Conservation (phyloP, 2,329 filamentous ascomycete genomes). For the Colletotrichum cuscutae region DNA sequence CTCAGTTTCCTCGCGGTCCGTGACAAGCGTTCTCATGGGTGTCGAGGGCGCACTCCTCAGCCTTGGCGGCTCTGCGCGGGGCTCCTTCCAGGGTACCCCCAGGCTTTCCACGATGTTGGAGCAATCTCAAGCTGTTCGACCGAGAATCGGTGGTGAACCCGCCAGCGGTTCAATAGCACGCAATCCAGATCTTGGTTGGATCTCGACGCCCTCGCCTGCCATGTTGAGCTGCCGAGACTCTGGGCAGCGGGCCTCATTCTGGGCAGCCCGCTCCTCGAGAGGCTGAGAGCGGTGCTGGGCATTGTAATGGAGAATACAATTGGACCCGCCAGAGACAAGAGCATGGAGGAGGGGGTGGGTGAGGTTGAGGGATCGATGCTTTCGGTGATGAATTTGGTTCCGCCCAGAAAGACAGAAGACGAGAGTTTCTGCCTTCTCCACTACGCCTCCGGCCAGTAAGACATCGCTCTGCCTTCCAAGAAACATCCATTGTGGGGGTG, state of each 20-base stretch:
- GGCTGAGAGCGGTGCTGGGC: constrained; percentile 16
- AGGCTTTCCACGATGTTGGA: constrained; percentile 22
- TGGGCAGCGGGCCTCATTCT: constrained; percentile 34
- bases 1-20: neutral
- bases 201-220: constrained; percentile 21
- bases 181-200: constrained; percentile 27
- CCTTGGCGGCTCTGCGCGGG: constrained; percentile 36
- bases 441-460: constrained; percentile 11
- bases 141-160: constrained; percentile 23
- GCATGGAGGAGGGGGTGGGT: constrained; percentile 2
- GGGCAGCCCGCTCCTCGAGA: constrained; percentile 1
- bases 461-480: constrained; percentile 1
- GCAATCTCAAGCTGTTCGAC: neutral
- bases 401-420: constrained; percentile 20
- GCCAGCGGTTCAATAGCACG: constrained; percentile 28
- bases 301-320: constrained; percentile 4
- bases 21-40: neutral
- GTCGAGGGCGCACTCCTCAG: constrained; percentile 20
- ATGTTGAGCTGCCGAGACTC: constrained; percentile 31
- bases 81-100: neutral
- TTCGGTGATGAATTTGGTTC: constrained; percentile 21
- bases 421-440: constrained; percentile 22
- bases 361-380: constrained; percentile 12
- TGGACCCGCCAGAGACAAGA: constrained; percentile 23
- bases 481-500: constrained; percentile 17